phyloP scores from a whole-genome alignment of 805 yeast species.

The Yamadazyma takamatsuzukensis region DNA sequence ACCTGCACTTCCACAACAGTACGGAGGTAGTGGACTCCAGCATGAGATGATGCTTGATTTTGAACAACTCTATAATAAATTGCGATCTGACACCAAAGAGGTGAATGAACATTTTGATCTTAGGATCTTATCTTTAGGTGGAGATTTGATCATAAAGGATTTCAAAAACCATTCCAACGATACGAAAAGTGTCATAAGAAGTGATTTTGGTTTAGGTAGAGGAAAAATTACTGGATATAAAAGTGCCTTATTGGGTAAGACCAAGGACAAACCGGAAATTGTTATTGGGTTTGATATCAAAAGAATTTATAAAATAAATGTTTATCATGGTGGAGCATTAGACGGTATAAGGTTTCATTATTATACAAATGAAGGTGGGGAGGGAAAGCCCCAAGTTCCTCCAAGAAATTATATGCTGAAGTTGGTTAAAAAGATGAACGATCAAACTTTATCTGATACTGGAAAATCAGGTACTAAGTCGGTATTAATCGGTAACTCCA shows the following conservation, averaged over 20 bases:
- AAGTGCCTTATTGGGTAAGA: slow-evolving; percentile 30
- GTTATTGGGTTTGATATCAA: slow-evolving; percentile 33
- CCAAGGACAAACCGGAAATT: slow-evolving; percentile 17
- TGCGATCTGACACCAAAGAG: slow-evolving; percentile 19
- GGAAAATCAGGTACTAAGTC: slow-evolving; percentile 3
- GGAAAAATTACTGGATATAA: slow-evolving; percentile 39
- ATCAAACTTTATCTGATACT: not conserved
- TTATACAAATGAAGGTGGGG: slow-evolving; percentile 5
- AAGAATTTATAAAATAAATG: slow-evolving; percentile 49
- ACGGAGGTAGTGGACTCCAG: slow-evolving; percentile 63
- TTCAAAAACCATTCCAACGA: slow-evolving; percentile 30
- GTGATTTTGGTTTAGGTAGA: slow-evolving; percentile 42
- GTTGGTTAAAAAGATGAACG: slow-evolving; percentile 6
- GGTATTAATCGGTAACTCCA: slow-evolving; percentile 50
- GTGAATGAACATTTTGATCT: slow-evolving; percentile 40
- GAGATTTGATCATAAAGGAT: slow-evolving; percentile 55
- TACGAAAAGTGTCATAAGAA: slow-evolving; percentile 23
- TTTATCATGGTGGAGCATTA: slow-evolving; percentile 72
- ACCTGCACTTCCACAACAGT: slow-evolving; percentile 55
- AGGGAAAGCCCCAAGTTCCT: slow-evolving; percentile 41
- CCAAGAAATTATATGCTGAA: slow-evolving; percentile 24
- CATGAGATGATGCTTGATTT: slow-evolving; percentile 46
- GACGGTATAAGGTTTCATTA: slow-evolving; percentile 70
- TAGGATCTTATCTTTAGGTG: slow-evolving; percentile 56
- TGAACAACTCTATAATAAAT: slow-evolving; percentile 30